phyloP scores from a whole-genome alignment of 345 rosid genomes.

The Bruguiera gymnorhiza region DNA sequence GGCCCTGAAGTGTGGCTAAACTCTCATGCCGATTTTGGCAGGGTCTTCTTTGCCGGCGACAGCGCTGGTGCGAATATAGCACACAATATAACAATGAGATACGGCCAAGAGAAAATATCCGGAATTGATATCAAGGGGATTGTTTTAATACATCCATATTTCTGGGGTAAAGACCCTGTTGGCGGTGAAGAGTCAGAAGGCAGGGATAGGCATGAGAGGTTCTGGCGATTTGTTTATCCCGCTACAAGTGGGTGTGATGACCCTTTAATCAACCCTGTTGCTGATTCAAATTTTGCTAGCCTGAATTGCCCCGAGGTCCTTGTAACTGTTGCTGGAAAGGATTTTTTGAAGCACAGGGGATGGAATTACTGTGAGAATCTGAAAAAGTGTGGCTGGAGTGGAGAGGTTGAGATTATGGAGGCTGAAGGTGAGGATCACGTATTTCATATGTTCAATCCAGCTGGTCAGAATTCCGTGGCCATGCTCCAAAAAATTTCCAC shows the following conservation, averaged over 20 bases:
- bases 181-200: slow-evolving; percentile 6
- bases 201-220: neutral
- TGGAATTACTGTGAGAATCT: slow-evolving; percentile 11
- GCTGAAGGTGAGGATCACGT: slow-evolving; percentile 8
- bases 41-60: slow-evolving; percentile 15
- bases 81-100: slow-evolving; percentile 2
- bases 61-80: slow-evolving; percentile 25
- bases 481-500: neutral
- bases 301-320: slow-evolving; percentile 17
- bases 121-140: slow-evolving; percentile 8
- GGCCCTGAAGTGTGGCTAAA: slow-evolving; percentile 26
- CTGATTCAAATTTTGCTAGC: slow-evolving; percentile 12
- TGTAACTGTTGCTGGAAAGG: slow-evolving; percentile 18
- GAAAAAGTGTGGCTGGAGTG: slow-evolving; percentile 14
- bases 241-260: slow-evolving; percentile 17
- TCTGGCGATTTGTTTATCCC: slow-evolving; percentile 16
- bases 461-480: slow-evolving; percentile 9
- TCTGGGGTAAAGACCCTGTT: slow-evolving; percentile 17
- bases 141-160: slow-evolving; percentile 23
- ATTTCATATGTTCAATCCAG: slow-evolving; percentile 6
- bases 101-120: neutral
- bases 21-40: slow-evolving; percentile 11
- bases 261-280: slow-evolving; percentile 19
- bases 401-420: slow-evolving; percentile 15
- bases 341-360: slow-evolving; percentile 19